These are phyloP conservation scores for Castanea crenata DNA, from an alignment of 306 rosid species.

Conservation along the genomic window DNA sequence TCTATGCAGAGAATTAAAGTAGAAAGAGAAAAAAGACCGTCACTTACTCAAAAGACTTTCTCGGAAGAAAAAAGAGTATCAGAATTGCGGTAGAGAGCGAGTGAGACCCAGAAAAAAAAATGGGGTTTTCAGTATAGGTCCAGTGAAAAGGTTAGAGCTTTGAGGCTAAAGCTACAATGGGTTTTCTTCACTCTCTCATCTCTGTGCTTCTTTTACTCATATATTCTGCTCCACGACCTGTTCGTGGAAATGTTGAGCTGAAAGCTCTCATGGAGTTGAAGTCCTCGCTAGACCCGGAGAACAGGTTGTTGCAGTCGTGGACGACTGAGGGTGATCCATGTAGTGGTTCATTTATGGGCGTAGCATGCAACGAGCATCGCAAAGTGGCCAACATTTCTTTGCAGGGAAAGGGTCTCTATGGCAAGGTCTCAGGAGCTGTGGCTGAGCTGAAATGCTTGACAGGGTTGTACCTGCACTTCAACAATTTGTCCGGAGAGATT, in stretches of 20 bases:
- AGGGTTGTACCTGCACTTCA: slow-evolving; percentile 81
- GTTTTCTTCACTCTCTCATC: slow-evolving; percentile 14
- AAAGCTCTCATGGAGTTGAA: slow-evolving; percentile 76
- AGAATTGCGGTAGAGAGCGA: too few species aligned
- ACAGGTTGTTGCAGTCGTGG: slow-evolving; percentile 71
- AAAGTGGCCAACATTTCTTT: slow-evolving; percentile 81
- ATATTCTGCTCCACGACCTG: slow-evolving; percentile 18
- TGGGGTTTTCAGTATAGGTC: slow-evolving; percentile 22
- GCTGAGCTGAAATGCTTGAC: slow-evolving; percentile 74
- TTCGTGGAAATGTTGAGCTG: slow-evolving; percentile 66
- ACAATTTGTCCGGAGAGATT: slow-evolving; percentile 77
- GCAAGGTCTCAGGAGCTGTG: slow-evolving; percentile 68
- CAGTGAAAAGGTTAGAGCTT: neutral
- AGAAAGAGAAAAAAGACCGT: neutral
- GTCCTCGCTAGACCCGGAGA: slow-evolving; percentile 77
- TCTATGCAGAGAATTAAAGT: neutral
- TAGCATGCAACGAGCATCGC: slow-evolving; percentile 69
- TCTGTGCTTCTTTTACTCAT: slow-evolving; percentile 25
- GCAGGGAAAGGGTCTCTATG: slow-evolving; percentile 88
- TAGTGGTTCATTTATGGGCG: slow-evolving; percentile 65
- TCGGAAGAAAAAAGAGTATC: too few species aligned
- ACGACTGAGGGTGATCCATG: slow-evolving; percentile 71
- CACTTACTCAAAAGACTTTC: neutral
- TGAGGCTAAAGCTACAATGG: slow-evolving; percentile 40
- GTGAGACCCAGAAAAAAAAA: neutral